A percentile compares a stretch with the other conserved stretches of the same genome.
phyloP scores from a whole-genome alignment of 805 yeast genomes.

The Nakazawaea ishiwadae region DNA sequence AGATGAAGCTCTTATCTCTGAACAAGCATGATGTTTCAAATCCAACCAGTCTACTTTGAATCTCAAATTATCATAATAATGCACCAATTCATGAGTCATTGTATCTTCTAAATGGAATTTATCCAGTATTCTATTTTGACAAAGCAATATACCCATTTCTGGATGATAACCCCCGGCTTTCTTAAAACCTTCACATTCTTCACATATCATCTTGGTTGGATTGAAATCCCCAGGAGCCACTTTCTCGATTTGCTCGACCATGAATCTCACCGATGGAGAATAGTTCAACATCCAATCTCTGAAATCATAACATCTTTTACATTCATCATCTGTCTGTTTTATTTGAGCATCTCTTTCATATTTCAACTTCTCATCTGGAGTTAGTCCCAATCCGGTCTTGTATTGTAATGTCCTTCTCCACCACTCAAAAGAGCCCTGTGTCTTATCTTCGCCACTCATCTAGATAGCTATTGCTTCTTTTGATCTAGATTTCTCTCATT shows the following conservation, averaged over 20 bases:
- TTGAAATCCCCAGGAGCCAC: conserved; percentile 44
- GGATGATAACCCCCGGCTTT: conserved; percentile 93
- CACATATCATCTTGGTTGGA: conserved; percentile 63
- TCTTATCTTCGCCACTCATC: conserved; percentile 5
- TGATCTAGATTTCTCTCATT: neutral
- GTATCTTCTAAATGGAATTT: conserved; percentile 88
- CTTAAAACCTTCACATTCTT: conserved; percentile 73
- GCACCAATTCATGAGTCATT: conserved; percentile 87
- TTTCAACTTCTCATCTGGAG: conserved; percentile 42
- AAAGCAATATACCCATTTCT: conserved; percentile 75
- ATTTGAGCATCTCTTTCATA: conserved; percentile 53
- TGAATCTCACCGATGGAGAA: conserved; percentile 82
- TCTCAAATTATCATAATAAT: conserved; percentile 86
- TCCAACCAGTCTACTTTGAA: conserved; percentile 85
- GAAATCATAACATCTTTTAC: conserved; percentile 67
- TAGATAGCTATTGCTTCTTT: neutral
- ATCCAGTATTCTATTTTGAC: conserved; percentile 73
- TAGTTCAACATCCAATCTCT: conserved; percentile 75
- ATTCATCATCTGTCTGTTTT: conserved; percentile 45
- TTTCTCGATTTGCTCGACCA: conserved; percentile 78
- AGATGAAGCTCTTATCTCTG: conserved; percentile 91
- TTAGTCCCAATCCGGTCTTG: conserved; percentile 64
- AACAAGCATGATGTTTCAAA: conserved; percentile 91
- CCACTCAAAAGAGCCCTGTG: conserved; percentile 51
- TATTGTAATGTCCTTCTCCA: conserved; percentile 73